Conservation (phyloP, 495 filamentous ascomycete genomes). For the Xylaria intraflava region DNA sequence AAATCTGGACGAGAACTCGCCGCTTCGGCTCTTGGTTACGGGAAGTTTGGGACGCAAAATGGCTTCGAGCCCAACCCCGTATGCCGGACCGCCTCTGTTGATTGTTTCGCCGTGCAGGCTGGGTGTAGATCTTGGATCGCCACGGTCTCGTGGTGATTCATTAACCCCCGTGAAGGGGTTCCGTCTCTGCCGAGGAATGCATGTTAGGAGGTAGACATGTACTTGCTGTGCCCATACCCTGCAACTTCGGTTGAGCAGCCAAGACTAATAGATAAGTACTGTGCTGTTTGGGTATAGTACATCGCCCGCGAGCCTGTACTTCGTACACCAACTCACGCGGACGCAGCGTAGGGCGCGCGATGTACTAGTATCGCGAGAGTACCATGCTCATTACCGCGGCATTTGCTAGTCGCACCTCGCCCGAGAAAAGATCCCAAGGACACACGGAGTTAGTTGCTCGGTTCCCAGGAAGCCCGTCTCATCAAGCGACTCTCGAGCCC, state of each 20-base stretch:
- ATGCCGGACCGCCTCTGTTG: background rate
- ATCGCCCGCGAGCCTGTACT: too few species aligned
- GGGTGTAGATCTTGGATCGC: constrained; percentile 8
- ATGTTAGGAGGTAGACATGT: background rate
- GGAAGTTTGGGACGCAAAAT: background rate
- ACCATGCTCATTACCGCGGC: too few species aligned
- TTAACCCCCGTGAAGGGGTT: constrained; percentile 6
- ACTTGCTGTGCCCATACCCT: background rate
- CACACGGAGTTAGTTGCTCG: too few species aligned
- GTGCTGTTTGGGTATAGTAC: too few species aligned
- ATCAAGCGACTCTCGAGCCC: background rate
- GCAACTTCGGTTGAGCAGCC: constrained; percentile 12
- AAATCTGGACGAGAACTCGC: background rate
- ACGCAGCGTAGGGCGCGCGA: too few species aligned
- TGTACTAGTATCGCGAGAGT: too few species aligned
- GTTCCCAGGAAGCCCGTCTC: too few species aligned
- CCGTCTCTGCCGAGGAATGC: constrained; percentile 10
- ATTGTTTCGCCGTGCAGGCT: background rate
- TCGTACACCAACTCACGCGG: too few species aligned
- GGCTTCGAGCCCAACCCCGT: background rate
- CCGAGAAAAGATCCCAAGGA: too few species aligned
- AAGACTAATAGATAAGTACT: constrained; percentile 8
- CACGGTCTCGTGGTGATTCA: background rate
- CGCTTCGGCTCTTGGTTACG: background rate
- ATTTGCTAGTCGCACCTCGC: too few species aligned